These are phyloP conservation scores for Silene latifolia DNA, from an alignment of 148 eudicot genomes.

Conservation along the genomic window DNA sequence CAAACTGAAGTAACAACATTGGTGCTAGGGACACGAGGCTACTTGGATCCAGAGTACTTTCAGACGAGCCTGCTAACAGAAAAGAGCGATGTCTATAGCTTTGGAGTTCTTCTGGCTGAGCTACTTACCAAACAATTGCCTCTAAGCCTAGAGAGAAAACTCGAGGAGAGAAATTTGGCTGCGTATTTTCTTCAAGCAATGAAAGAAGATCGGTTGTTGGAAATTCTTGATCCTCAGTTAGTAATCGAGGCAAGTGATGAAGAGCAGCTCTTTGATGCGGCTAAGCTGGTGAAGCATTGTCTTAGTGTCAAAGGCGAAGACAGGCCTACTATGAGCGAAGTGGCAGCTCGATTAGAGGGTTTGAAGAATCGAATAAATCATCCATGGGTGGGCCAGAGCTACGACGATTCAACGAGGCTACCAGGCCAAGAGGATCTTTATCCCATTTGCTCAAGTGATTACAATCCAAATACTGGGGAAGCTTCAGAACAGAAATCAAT, in stretches of 20 bases:
- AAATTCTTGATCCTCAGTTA: slow-evolving; percentile 23
- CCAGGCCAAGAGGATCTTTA: slow-evolving; percentile 13
- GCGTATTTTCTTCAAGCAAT: slow-evolving; percentile 12
- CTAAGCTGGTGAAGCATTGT: slow-evolving; percentile 16
- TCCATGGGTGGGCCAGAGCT: slow-evolving; percentile 1
- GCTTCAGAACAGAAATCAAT: not conserved
- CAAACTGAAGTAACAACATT: slow-evolving; percentile 23
- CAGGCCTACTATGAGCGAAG: slow-evolving; percentile 29
- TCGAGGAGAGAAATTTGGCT: slow-evolving; percentile 19
- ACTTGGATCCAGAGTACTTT: slow-evolving; percentile 30
- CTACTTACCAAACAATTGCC: slow-evolving; percentile 23
- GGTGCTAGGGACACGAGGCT: slow-evolving; percentile 26
- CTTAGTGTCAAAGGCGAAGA: slow-evolving; percentile 11
- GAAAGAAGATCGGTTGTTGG: slow-evolving; percentile 15
- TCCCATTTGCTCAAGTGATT: not conserved
- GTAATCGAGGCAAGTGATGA: slow-evolving; percentile 18
- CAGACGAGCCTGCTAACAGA: slow-evolving; percentile 23
- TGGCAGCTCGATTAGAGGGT: slow-evolving; percentile 10
- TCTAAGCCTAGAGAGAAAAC: not conserved
- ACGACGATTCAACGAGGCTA: not conserved
- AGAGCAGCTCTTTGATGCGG: slow-evolving; percentile 10
- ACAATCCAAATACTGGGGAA: not conserved
- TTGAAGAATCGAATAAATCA: slow-evolving; percentile 17
- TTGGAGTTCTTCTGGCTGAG: slow-evolving; percentile 26
- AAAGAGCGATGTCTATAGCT: slow-evolving; percentile 30